Evolutionary conservation across 1,139 yeast genomes (phyloP).

Genomic region (Geotrichum candidum): DNA sequence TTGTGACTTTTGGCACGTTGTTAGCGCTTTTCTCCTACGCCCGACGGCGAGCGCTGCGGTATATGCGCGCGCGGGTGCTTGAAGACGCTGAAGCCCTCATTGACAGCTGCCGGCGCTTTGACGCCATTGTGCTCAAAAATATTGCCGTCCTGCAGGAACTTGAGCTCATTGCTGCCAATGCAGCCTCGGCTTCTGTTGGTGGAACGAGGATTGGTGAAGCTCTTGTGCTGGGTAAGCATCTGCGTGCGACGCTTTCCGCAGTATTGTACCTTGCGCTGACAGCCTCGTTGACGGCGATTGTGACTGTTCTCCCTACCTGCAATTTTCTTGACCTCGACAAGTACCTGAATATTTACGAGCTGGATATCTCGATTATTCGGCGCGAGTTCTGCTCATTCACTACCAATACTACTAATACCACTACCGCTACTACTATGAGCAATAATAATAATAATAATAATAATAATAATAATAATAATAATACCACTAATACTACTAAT

Average conservation of each 20-base stretch:
- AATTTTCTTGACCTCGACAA: constrained; percentile 36
- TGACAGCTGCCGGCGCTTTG: constrained; percentile 30
- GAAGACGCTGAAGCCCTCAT: constrained; percentile 30
- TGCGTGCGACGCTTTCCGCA: constrained; percentile 32
- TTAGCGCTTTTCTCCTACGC: constrained; percentile 34
- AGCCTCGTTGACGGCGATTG: constrained; percentile 28
- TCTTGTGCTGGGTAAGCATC: constrained; percentile 26
- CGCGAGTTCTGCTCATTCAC: constrained; percentile 15
- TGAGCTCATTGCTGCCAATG: constrained; percentile 27
- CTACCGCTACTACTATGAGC: not conserved
- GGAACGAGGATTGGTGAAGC: constrained; percentile 6
- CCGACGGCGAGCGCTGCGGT: constrained; percentile 33
- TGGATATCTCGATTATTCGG: constrained; percentile 27
- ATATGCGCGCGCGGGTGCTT: constrained; percentile 33
- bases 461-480: constrained; percentile 14
- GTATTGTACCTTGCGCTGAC: constrained; percentile 29
- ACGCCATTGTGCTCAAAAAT: constrained; percentile 32
- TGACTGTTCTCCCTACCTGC: constrained; percentile 30
- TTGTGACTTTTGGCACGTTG: constrained; percentile 19
- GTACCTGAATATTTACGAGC: constrained; percentile 41
- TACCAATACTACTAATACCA: not conserved
- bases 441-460: constrained; percentile 12
- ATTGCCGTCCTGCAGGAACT: constrained; percentile 35
- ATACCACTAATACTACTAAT: constrained; percentile 19
- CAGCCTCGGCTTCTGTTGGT: not conserved